phyloP scores from a whole-genome alignment of 2,329 filamentous ascomycete genomes.

The Elsinoe batatas region DNA sequence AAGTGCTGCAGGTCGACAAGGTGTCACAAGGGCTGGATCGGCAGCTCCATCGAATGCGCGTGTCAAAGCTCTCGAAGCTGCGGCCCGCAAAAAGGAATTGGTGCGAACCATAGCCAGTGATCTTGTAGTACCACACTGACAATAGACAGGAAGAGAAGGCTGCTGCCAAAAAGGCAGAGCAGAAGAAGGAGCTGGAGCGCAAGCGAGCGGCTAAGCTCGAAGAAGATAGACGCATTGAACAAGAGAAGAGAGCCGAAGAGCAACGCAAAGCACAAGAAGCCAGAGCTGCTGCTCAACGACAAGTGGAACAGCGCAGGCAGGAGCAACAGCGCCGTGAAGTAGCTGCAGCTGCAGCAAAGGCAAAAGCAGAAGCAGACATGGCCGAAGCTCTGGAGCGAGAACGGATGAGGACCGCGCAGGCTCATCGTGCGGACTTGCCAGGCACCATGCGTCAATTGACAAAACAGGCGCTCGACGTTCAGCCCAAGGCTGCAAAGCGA shows the following conservation, averaged over 20 bases:
- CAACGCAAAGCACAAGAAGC: conserved; percentile 29
- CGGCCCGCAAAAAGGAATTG: conserved; percentile 66
- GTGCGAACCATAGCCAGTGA: not conserved
- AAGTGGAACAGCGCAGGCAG: conserved; percentile 24
- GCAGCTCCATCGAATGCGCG: conserved; percentile 21
- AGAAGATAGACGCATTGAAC: conserved; percentile 36
- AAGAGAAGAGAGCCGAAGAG: conserved; percentile 31
- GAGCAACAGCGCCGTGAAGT: conserved; percentile 48
- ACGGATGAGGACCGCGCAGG: conserved; percentile 23
- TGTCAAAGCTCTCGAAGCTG: conserved; percentile 54
- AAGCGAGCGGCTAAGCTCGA: conserved; percentile 63
- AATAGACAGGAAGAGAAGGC: conserved; percentile 61
- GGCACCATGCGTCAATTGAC: conserved; percentile 48
- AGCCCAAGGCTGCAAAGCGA: conserved; percentile 66
- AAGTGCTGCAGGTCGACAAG: conserved; percentile 12
- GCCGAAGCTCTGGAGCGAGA: conserved; percentile 14
- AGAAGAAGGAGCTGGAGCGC: conserved; percentile 71
- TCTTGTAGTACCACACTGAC: not conserved
- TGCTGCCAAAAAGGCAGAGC: conserved; percentile 66
- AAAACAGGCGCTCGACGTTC: conserved; percentile 51
- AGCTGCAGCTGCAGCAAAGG: conserved; percentile 19
- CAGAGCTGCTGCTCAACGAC: conserved; percentile 29
- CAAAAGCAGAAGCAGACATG: conserved; percentile 3
- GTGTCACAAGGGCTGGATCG: conserved; percentile 14
- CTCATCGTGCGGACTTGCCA: conserved; percentile 40